phyloP scores from a whole-genome alignment of 2,329 filamentous ascomycete genomes.

The Colletotrichum chrysophilum region DNA sequence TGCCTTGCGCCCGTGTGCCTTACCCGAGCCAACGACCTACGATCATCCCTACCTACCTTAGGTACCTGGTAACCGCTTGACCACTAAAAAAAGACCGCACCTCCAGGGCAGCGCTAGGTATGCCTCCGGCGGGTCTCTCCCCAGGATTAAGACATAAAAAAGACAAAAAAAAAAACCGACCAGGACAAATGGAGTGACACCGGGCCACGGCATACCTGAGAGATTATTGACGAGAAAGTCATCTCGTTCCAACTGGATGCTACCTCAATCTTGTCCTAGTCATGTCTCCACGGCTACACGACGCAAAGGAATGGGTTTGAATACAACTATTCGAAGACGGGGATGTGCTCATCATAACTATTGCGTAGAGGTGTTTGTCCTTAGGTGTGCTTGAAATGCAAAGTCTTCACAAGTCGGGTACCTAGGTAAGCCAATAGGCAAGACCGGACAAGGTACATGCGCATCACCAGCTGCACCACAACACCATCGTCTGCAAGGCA shows the following conservation, averaged over 20 bases:
- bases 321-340: background rate
- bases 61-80: background rate
- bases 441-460: background rate
- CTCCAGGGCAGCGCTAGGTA: background rate
- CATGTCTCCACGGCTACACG: background rate
- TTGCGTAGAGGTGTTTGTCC: background rate
- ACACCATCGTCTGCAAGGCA: background rate
- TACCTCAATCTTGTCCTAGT: background rate
- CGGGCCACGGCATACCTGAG: background rate
- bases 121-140: background rate
- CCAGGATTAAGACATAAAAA: background rate
- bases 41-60: background rate
- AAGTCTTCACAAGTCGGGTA: background rate
- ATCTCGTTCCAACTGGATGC: background rate
- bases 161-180: background rate
- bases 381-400: background rate
- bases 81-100: background rate
- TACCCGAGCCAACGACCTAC: background rate
- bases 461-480: background rate
- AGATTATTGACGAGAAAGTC: background rate
- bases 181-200: background rate
- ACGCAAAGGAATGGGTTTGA: background rate
- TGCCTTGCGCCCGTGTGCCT: background rate
- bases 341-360: background rate
- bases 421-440: background rate